Percentiles rank a stretch among this genome's conserved stretches.
Conservation (phyloP, 495 filamentous ascomycete species). For the Penicillium pulvis region DNA sequence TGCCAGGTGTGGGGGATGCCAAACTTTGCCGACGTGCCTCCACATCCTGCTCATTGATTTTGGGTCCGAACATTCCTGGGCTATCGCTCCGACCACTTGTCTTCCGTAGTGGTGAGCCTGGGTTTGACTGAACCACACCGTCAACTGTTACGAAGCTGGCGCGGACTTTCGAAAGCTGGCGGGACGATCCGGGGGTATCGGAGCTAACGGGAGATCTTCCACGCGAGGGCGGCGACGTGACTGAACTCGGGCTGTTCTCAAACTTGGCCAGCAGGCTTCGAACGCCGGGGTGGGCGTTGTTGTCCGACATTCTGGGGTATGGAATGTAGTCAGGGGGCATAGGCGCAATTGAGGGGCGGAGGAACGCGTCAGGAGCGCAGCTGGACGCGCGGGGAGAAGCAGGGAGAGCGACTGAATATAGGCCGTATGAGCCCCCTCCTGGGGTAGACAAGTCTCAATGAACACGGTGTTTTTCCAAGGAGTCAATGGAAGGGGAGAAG, state of each 20-base stretch:
- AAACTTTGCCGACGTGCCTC: constrained; percentile 33
- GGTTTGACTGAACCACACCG: constrained; percentile 36
- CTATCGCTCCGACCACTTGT: constrained; percentile 39
- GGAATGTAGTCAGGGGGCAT: constrained; percentile 22
- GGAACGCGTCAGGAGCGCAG: constrained; percentile 20
- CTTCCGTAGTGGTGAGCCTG: constrained; percentile 39
- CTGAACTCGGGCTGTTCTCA: constrained; percentile 63
- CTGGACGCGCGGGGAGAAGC: constrained; percentile 10
- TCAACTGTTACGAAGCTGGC: constrained; percentile 85
- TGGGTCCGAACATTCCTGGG: constrained; percentile 34
- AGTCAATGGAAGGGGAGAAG: constrained; percentile 17
- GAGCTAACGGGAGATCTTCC: constrained; percentile 67
- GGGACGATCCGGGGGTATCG: constrained; percentile 45
- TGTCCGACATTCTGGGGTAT: constrained; percentile 44
- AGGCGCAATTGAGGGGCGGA: constrained; percentile 17
- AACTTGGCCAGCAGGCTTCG: constrained; percentile 86
- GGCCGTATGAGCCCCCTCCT: constrained; percentile 16
- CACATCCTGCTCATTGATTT: constrained; percentile 38
- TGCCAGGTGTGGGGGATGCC: constrained; percentile 31
- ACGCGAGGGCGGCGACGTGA: constrained; percentile 65
- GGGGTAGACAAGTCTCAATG: constrained; percentile 17
- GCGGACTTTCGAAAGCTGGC: constrained; percentile 75
- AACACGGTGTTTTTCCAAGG: constrained; percentile 24
- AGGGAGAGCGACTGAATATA: constrained; percentile 10
- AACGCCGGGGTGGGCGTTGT: constrained; percentile 54